Conservation (phyloP, 1,284 basidiomycete genomes). For the Erythrobasidium hasegawianum region DNA sequence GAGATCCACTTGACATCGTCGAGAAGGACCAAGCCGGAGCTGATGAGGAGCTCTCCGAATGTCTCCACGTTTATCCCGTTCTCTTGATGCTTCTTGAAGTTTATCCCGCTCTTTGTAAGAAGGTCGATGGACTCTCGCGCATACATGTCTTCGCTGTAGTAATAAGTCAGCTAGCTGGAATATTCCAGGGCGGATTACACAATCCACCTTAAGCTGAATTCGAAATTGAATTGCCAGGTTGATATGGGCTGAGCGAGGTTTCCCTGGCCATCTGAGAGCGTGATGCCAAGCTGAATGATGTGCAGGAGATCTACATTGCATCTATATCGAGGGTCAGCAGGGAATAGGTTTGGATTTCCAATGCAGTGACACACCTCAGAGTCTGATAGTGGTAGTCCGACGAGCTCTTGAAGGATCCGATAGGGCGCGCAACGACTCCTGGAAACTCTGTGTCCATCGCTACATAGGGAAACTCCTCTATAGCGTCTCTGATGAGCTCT, state of each 20-base stretch:
- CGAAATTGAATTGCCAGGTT: constrained; percentile 99
- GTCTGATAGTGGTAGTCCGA: constrained; percentile 99
- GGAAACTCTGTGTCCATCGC: constrained; percentile 99
- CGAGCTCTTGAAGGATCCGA: constrained; percentile 91
- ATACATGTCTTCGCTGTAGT: constrained; percentile 89
- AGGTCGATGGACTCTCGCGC: constrained; percentile 94
- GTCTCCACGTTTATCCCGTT: constrained; percentile 88
- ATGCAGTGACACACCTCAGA: constrained; percentile 81
- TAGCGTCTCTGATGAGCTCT: constrained; percentile 73
- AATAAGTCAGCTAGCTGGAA: background rate
- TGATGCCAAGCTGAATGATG: constrained; percentile 96
- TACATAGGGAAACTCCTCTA: constrained; percentile 89
- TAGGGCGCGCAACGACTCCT: constrained; percentile 94
- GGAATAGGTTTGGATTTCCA: background rate
- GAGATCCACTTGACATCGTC: constrained; percentile 95
- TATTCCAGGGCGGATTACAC: too few species aligned
- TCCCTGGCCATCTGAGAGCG: constrained; percentile 88
- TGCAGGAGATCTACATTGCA: constrained; percentile 98
- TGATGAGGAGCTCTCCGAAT: constrained; percentile 96
- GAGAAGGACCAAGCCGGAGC: constrained; percentile 84
- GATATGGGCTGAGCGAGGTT: constrained; percentile 81
- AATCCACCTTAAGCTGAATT: constrained; percentile 56
- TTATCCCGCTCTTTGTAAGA: constrained; percentile 89
- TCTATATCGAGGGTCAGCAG: constrained; percentile 57
- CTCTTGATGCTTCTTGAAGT: constrained; percentile 89